Evolutionary conservation across 352 stramenopile species (phyloP).

Genomic region (Phytopythium montanum): DNA sequence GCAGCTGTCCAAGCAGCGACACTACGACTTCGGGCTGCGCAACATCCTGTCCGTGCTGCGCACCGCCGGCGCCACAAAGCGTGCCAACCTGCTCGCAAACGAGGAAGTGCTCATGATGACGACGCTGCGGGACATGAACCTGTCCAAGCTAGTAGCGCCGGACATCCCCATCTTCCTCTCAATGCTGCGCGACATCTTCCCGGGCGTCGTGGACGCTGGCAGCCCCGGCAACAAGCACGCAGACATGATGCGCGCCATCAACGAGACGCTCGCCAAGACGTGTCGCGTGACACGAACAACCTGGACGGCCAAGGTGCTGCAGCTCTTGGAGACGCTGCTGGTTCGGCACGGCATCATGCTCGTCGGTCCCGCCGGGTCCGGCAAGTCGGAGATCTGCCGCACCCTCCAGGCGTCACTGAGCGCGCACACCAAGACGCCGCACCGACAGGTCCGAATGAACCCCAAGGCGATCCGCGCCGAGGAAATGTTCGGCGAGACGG

Average conservation of each 20-base stretch:
- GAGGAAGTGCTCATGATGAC: conserved; percentile 95
- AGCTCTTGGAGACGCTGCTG: conserved; percentile 92
- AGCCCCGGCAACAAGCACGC: conserved; percentile 41
- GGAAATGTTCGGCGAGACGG: conserved; percentile 82
- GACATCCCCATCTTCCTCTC: conserved; percentile 92
- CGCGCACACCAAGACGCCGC: conserved; percentile 46
- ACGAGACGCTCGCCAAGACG: conserved; percentile 68
- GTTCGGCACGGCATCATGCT: conserved; percentile 91
- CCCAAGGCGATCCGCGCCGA: conserved; percentile 79
- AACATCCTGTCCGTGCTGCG: conserved; percentile 95
- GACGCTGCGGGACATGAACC: conserved; percentile 92
- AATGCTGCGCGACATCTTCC: conserved; percentile 88
- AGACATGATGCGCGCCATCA: conserved; percentile 67
- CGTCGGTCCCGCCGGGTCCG: conserved; percentile 81
- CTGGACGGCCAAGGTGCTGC: conserved; percentile 89
- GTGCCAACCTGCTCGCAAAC: conserved; percentile 89
- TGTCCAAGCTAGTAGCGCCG: conserved; percentile 91
- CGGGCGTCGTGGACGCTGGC: conserved; percentile 34
- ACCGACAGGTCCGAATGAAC: conserved; percentile 80
- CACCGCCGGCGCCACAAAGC: conserved; percentile 94
- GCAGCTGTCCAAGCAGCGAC: conserved; percentile 90
- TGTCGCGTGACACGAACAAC: conserved; percentile 54
- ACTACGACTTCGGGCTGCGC: conserved; percentile 93
- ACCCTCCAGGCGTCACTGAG: conserved; percentile 68
- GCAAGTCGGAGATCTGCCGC: conserved; percentile 72